Evolutionary conservation across 179 eudicot species (phyloP), one percentile per base, ranked within the genome.

Genomic region (Silene coronaria): DNA sequence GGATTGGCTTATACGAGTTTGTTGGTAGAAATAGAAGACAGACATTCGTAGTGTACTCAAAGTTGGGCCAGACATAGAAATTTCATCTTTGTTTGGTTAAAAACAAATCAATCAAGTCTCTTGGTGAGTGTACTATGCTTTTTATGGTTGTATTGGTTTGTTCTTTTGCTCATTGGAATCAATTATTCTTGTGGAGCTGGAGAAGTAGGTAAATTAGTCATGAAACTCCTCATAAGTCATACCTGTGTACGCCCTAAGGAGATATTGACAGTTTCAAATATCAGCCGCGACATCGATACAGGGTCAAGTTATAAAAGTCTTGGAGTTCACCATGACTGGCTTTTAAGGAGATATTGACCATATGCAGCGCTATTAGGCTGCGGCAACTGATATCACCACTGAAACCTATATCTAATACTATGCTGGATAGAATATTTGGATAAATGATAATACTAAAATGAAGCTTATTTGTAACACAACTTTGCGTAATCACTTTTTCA

Each of bases 401-500:
- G 13, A 42, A 42, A 42, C 48, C 13, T 13, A 42, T 13, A 11
- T 42, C 11, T 42, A 42, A 42, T 42, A 42, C 48, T 42, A 42
- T 42, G 48, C 48, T 42, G 48, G 14, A 42, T 42, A 51, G 59
- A 59, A 19, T 26, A 27, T 24, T 58, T 63, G 78, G 76, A 78
- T 69, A 62, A 3, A 28, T 28, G 46, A 19, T 51, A 69, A 45
- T 48, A 53, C 60, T 48, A 34, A 67, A 38, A 24, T 36, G 71
- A 77, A 74, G 53, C 51, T 46, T 63, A 38, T 19, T 57, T 59
- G 11, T 66, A 36, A 64, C 57, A 53, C 24, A 71, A 26, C 55
- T 30, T 77, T 70, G 46, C 67, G 66, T 6, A 71, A 65, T 70
- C 58, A 4, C 68, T 59, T 78, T 53, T 82, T 78, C 81, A 78